Conservation (phyloP, 1,284 basidiomycete species). For the Leccinum solheimii region DNA sequence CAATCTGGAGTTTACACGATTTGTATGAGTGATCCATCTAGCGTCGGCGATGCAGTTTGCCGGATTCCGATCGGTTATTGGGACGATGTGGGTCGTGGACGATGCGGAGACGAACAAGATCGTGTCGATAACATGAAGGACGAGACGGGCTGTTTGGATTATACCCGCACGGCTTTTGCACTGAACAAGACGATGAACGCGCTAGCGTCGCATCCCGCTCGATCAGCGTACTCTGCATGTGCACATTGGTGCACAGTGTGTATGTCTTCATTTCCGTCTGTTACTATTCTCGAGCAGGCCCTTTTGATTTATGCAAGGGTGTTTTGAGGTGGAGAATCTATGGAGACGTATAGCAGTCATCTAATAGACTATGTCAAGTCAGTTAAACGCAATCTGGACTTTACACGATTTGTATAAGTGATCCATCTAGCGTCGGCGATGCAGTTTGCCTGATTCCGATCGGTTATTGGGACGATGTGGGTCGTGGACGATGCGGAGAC, state of each 20-base stretch:
- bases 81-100: not conserved
- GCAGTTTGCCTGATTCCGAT: not conserved
- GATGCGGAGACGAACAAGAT: not conserved
- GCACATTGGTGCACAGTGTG: not conserved
- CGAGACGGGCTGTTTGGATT: not conserved
- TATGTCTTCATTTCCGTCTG: not conserved
- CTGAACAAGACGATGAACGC: not conserved
- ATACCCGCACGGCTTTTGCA: not conserved
- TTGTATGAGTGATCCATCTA: not conserved
- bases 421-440: not conserved
- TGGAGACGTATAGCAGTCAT: too few species aligned
- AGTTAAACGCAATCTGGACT: too few species aligned
- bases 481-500: not conserved
- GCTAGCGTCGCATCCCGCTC: not conserved
- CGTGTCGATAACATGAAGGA: not conserved
- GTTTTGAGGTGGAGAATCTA: too few species aligned
- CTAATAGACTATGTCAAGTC: too few species aligned
- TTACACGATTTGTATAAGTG: too few species aligned
- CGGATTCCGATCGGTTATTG: not conserved
- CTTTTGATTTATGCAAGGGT: too few species aligned
- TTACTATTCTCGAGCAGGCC: not conserved
- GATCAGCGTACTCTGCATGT: not conserved
- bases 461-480: not conserved
- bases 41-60: not conserved
- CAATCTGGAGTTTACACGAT: not conserved